phyloP scores from a whole-genome alignment of 306 rosid species.

The Dicorynia guianensis region DNA sequence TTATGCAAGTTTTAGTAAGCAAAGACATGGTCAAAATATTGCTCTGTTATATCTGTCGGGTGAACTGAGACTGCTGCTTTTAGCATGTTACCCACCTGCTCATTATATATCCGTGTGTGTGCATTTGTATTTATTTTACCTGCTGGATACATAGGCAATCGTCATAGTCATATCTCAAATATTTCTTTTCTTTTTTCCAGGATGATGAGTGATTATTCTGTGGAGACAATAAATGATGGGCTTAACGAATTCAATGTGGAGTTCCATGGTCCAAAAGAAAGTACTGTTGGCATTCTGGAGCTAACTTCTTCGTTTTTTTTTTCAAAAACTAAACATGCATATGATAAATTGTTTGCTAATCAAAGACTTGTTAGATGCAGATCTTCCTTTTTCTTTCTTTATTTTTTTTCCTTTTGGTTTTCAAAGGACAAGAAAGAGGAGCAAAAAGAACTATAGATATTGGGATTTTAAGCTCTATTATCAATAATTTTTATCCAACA shows the following conservation, averaged over 20 bases:
- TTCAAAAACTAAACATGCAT: slow-evolving; percentile 15
- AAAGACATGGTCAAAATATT: neutral
- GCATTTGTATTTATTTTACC: slow-evolving; percentile 12
- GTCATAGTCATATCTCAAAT: slow-evolving; percentile 28
- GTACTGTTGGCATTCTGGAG: slow-evolving; percentile 54
- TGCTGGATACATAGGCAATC: neutral
- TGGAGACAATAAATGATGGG: slow-evolving; percentile 97
- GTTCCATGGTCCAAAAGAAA: slow-evolving; percentile 98
- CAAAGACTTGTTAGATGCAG: slow-evolving; percentile 9
- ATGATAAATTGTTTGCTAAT: slow-evolving; percentile 18
- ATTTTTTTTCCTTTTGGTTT: neutral
- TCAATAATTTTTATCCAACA: slow-evolving; percentile 4
- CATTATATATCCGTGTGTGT: neutral
- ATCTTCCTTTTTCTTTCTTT: neutral
- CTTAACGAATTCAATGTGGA: slow-evolving; percentile 94
- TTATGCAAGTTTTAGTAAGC: neutral
- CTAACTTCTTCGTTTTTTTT: slow-evolving; percentile 34
- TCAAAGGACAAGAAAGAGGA: neutral
- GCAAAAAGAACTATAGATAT: neutral
- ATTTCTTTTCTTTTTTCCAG: slow-evolving; percentile 53
- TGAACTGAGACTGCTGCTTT: neutral
- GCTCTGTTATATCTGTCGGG: neutral
- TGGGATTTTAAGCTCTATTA: slow-evolving; percentile 7
- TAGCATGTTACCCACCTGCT: neutral
- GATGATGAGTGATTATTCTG: slow-evolving; percentile 99